Evolutionary conservation across 2,329 filamentous ascomycete genomes (phyloP), one percentile per base, ranked within the genome.

Genomic region (Gnomoniopsis smithogilvyi): DNA sequence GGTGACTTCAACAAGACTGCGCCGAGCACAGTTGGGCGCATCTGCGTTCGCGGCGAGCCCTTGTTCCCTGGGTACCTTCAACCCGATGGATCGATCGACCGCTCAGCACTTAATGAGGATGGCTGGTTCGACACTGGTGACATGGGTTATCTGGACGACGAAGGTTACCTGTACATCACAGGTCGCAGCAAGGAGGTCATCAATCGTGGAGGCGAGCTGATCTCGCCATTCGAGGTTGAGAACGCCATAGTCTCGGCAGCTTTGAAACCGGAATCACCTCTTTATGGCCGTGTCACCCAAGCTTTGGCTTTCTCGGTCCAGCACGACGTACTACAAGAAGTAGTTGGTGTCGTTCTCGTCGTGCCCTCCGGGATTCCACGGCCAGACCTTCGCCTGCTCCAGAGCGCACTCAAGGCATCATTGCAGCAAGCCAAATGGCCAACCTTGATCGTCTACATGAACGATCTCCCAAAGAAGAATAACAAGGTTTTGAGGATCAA

Each of bases 121-220:
- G 89, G 90, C 11, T 96, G 91, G 77, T 96, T 96, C 83, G 84
- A 91, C 66, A 96, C 92, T 0, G 92, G 92, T 6, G 92, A 96
- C 69, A 91, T 96, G 73, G 92, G 92, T 52, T 90, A 89, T 75
- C 81, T 85, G 70, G 91, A 96, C 67, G 76, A 84, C 59, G 90
- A 95, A 65, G 90, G 91, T 61, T 96, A 95, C 70, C 78, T 96
- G 12, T 81, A 90, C 68, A 94, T 96, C 73, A 96, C 92, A 0
- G 92, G 92, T n/a, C 82, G 92, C 55, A 96, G 96, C 76, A 96
- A 96, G 80, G 92, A 96, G 75, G 80, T 96, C 54, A 96, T 96
- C 79, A 92, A 92, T 76, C 93, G 94, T 75, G 91, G 89, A 57
- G 91, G 91, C 61, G 91, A 96, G 77, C 95, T 95, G 78, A 95